These are phyloP conservation scores for Eucalyptus fibrosa DNA, from an alignment of 345 rosid genomes.

Conservation along the genomic window DNA sequence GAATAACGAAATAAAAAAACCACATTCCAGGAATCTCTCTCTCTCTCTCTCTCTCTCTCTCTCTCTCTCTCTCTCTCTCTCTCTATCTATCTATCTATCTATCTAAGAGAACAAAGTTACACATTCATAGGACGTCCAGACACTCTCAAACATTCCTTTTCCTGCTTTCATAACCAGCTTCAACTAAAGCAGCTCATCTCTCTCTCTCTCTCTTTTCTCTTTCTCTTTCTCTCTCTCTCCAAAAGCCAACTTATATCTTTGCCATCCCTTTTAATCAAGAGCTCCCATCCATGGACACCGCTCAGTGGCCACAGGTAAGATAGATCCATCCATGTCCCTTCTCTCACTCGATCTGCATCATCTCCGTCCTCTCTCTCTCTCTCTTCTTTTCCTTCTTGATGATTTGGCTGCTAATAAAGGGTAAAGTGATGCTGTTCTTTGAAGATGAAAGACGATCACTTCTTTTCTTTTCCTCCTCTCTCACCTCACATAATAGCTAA, in stretches of 20 bases:
- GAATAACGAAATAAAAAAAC: background rate
- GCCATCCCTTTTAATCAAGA: background rate
- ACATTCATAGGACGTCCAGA: conserved; percentile 27
- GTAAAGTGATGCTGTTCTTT: background rate
- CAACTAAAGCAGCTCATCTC: background rate
- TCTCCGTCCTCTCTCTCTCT: background rate
- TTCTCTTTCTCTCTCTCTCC: background rate
- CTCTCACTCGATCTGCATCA: background rate
- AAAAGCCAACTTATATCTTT: background rate
- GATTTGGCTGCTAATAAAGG: background rate
- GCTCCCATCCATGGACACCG: conserved; percentile 79
- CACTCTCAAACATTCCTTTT: conserved; percentile 17
- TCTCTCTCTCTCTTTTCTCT: background rate
- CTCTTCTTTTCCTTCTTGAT: background rate
- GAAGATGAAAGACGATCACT: background rate
- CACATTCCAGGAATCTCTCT: background rate
- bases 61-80: background rate
- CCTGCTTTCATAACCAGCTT: conserved; percentile 13
- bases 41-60: background rate
- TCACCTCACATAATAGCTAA: background rate
- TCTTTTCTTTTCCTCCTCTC: background rate
- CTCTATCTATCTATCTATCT: background rate
- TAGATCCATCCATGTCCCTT: background rate
- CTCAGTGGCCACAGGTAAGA: conserved; percentile 92
- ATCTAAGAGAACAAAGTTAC: background rate